phyloP scores from a whole-genome alignment of 176 grass and related monocot genomes.

The Cocos nucifera region DNA sequence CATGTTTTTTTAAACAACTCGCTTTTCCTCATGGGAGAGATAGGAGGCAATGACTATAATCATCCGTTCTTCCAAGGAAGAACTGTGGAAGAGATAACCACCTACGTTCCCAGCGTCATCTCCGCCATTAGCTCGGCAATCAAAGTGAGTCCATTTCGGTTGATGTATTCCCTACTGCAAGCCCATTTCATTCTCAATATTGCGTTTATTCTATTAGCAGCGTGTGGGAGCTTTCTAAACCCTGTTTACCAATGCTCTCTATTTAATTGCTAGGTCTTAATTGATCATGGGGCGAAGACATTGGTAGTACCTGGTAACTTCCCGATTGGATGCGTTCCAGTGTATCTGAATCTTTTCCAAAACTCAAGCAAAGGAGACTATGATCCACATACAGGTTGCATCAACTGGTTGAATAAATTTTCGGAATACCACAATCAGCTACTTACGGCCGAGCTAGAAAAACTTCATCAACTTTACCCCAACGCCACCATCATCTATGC shows the following conservation, averaged over 20 bases:
- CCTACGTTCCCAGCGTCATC: not conserved
- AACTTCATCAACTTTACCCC: not conserved
- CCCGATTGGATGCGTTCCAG: not conserved
- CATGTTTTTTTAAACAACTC: not conserved
- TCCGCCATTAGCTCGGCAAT: not conserved
- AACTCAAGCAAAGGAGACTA: not conserved
- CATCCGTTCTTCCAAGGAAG: not conserved
- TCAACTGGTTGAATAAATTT: not conserved
- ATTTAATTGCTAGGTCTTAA: conserved; percentile 7
- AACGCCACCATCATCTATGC: not conserved
- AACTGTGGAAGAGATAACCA: not conserved
- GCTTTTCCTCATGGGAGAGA: conserved; percentile 9
- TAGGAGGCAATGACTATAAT: conserved; percentile 21
- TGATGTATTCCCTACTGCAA: too few relatives aligned
- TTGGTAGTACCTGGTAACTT: not conserved
- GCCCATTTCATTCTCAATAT: too few relatives aligned
- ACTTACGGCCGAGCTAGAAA: not conserved
- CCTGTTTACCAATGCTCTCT: too few relatives aligned
- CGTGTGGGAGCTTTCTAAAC: too few relatives aligned
- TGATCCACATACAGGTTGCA: not conserved
- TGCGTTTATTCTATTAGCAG: too few relatives aligned
- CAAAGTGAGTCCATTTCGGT: not conserved
- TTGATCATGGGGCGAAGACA: conserved; percentile 5
- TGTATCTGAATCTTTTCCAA: not conserved
- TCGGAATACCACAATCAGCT: not conserved